A percentile compares a stretch with the other conserved stretches of the same genome.
These are phyloP conservation scores for Tulasnella sp. DNA, from an alignment of 768 basidiomycete genomes.

Conservation along the genomic window DNA sequence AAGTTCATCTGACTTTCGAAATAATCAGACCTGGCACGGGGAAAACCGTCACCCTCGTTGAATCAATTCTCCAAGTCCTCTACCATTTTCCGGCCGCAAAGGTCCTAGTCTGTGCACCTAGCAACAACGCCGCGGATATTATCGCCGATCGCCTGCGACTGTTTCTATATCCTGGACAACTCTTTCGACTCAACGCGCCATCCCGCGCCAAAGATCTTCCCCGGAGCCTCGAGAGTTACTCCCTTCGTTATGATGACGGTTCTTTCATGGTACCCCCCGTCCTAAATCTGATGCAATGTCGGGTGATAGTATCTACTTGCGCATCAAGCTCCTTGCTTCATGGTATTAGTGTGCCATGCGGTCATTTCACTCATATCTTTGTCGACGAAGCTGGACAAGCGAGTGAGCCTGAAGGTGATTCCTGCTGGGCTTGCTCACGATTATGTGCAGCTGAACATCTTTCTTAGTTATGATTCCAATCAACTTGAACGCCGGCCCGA, in stretches of 20 bases:
- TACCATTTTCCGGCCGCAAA: conserved; percentile 42
- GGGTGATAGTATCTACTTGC: conserved; percentile 58
- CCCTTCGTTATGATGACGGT: conserved; percentile 43
- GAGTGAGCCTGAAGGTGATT: conserved; percentile 49
- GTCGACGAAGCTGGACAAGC: conserved; percentile 65
- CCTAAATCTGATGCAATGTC: conserved; percentile 43
- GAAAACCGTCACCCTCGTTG: conserved; percentile 63
- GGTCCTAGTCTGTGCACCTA: conserved; percentile 63
- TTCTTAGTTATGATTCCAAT: conserved; percentile 45
- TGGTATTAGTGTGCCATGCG: conserved; percentile 48
- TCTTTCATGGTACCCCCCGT: conserved; percentile 47
- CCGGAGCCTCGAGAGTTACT: conserved; percentile 42
- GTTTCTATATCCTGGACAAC: conserved; percentile 32
- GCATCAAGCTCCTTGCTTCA: conserved; percentile 50
- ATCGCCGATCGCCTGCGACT: conserved; percentile 46
- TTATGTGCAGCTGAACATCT: neutral
- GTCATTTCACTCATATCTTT: conserved; percentile 59
- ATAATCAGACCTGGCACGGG: conserved; percentile 56
- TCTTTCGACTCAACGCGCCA: conserved; percentile 56
- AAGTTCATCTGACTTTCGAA: neutral
- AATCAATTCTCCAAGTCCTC: conserved; percentile 58
- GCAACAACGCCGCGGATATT: conserved; percentile 65
- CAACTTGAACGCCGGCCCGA: conserved; percentile 35
- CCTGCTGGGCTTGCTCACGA: neutral
- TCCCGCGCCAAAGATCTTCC: conserved; percentile 46